Evolutionary conservation across 257 asterid species (phyloP), one percentile per base, ranked within the genome.

Genomic region (Coffea canephora): DNA sequence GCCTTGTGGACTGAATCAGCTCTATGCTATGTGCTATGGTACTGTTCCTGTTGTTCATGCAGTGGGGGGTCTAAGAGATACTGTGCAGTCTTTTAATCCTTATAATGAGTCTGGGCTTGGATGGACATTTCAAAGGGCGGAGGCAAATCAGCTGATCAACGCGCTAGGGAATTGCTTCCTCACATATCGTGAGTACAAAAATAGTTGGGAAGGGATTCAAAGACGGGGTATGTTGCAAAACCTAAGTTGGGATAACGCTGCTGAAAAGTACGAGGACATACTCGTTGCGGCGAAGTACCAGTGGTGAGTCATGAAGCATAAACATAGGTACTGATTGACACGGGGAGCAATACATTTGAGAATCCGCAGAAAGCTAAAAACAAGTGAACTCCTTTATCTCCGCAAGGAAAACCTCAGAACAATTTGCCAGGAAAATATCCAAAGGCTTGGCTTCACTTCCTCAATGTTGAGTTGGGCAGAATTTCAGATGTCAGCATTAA

Each of bases 1-100:
- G 86, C 99, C 99, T 1, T 96, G 99, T 70, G 98, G 99, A 77
- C 88, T 96, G 79, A 96, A 96, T 78, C 99, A 96, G 89, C 95
- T 96, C 21, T 96, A 96, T 52, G 99, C 99, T 0, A 96, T 94
- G 99, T 79, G 83, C 39, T 96, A 96, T 13, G 99, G 96, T 68
- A 96, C 98, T 0, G 64, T 96, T 73, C 99, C 98, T 0, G 99
- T 96, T 1, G 99, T 96, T 71, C 99, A 96, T 69, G 94, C 93
- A 0, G 98, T 93, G 25, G 99, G 99, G 18, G 99, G 99, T 13
- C 86, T 96, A 9, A 93, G 92, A 84, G 99, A 94, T 69, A 96
- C 99, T 0, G 99, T 96, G 78, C 83, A 86, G 84, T 94, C 94
- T 19, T 96, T 96, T 79, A 88, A 96, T 90, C 99, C 99, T 1